Evolutionary conservation across 2,329 filamentous ascomycete genomes (phyloP).

Genomic region (Beauveria brongniartii): DNA sequence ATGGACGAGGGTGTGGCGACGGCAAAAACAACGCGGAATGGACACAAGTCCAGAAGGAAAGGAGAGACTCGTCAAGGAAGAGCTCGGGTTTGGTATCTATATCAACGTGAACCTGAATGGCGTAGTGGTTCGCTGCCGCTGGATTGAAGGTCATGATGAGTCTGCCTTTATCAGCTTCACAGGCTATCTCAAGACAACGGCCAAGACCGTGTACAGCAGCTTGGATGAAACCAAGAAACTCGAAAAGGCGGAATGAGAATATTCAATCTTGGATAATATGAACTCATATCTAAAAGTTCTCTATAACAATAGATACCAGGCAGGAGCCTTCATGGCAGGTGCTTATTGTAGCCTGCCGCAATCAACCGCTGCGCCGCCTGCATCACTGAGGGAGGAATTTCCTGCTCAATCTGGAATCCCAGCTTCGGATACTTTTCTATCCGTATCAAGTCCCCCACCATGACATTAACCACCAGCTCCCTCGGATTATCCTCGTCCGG

Average conservation of each 20-base stretch:
- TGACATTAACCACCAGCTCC: conserved; percentile 35
- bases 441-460: conserved; percentile 36
- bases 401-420: conserved; percentile 36
- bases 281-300: neutral
- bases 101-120: conserved; percentile 32
- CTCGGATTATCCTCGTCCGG: conserved; percentile 32
- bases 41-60: conserved; percentile 21
- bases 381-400: conserved; percentile 34
- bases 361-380: conserved; percentile 33
- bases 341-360: conserved; percentile 28
- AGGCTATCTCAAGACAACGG: conserved; percentile 58
- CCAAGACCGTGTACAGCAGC: conserved; percentile 1
- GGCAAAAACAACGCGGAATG: conserved; percentile 49
- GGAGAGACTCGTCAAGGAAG: conserved; percentile 26
- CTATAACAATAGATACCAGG: neutral
- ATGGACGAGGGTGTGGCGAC: conserved; percentile 67
- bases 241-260: neutral
- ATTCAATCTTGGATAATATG: neutral
- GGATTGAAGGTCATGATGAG: conserved; percentile 64
- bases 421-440: conserved; percentile 34
- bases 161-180: conserved; percentile 81
- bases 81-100: conserved; percentile 46
- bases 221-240: neutral
- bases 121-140: conserved; percentile 45
- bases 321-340: conserved; percentile 25